Evolutionary conservation across 768 basidiomycete species (phyloP), one percentile per base, ranked within the genome.

Genomic region (Amanita pallidorosea): DNA sequence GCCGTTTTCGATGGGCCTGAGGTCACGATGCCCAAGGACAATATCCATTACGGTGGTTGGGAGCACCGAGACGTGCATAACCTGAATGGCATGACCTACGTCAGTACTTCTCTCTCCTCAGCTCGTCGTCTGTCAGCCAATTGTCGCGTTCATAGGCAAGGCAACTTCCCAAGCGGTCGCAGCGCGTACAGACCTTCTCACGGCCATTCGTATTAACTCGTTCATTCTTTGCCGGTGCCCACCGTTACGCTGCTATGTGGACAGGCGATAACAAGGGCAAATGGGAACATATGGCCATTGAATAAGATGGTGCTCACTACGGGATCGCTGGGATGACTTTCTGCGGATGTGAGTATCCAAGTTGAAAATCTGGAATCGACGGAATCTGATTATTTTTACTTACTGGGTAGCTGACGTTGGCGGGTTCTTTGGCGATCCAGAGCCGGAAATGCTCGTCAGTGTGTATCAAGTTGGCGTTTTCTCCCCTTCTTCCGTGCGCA

Each of bases 1-100:
- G 85, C 94, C 9, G 81, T 99, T n/a, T 99, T 99, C 73, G 95
- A 97, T 57, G 96, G 95, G 0, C 96, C 96, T 5, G 96, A 99
- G 64, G 96, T 98, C 59, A 73, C 74, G 7, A 79, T 79, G 77
- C 77, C 75, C 8, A 74, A 72, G 56, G 77, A 79, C 55, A 77
- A 74, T 47, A 64, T 96, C 40, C 94, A 98, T 61, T 70, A 91
- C 58, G 90, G 87, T 29, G 92, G 90, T 20, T 99, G 96, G 96
- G 96, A 99, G 62, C 93, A 99, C 60, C 83, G 96, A 44, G 96
- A 98, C 61, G 67, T 99, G 1, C 96, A 99, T 65, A 98, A 99
- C 60, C 81, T 99, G 63, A 94, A 96, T 61, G 96, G 96, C 40
- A 92, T 97, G 91, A 80, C 96, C 54, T 85, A 76, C 58, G 86